Conservation (phyloP, 2,329 filamentous ascomycete genomes). For the Trichoderma aggressivum region DNA sequence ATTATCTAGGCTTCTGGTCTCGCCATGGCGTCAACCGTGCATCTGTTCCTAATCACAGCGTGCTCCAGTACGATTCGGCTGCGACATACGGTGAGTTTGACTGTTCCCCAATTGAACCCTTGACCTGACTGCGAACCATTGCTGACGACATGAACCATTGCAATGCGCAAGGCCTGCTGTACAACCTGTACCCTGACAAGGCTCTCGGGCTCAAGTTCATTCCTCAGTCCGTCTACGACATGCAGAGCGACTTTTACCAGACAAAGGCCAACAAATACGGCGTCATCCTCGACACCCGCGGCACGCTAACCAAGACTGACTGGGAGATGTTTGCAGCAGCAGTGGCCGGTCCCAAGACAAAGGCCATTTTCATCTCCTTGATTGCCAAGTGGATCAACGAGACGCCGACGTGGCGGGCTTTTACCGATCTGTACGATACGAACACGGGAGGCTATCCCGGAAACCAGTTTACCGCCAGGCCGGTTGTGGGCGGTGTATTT, state of each 20-base stretch:
- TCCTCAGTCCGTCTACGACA: slow-evolving; percentile 69
- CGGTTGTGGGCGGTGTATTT: slow-evolving; percentile 78
- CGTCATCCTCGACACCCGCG: slow-evolving; percentile 77
- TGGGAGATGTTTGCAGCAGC: slow-evolving; percentile 87
- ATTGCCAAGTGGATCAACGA: slow-evolving; percentile 73
- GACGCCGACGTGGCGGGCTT: slow-evolving; percentile 65
- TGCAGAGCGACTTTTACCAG: slow-evolving; percentile 74
- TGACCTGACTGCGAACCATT: not conserved
- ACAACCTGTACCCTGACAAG: slow-evolving; percentile 79
- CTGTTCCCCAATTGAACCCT: not conserved
- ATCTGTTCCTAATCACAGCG: slow-evolving; percentile 61
- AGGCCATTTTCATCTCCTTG: slow-evolving; percentile 62
- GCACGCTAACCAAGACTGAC: slow-evolving; percentile 80
- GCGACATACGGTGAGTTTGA: slow-evolving; percentile 40
- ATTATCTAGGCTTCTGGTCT: slow-evolving; percentile 72
- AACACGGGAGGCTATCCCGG: slow-evolving; percentile 64
- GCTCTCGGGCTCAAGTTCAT: slow-evolving; percentile 76
- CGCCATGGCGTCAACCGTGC: slow-evolving; percentile 65
- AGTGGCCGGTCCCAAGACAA: slow-evolving; percentile 59
- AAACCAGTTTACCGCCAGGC: slow-evolving; percentile 67
- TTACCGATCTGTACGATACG: slow-evolving; percentile 77
- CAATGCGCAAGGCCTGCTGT: slow-evolving; percentile 46
- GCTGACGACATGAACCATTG: not conserved
- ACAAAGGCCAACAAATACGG: slow-evolving; percentile 71
- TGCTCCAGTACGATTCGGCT: slow-evolving; percentile 70